Evolutionary conservation across 2,329 filamentous ascomycete genomes (phyloP).

Genomic region (Ophiostoma montium): DNA sequence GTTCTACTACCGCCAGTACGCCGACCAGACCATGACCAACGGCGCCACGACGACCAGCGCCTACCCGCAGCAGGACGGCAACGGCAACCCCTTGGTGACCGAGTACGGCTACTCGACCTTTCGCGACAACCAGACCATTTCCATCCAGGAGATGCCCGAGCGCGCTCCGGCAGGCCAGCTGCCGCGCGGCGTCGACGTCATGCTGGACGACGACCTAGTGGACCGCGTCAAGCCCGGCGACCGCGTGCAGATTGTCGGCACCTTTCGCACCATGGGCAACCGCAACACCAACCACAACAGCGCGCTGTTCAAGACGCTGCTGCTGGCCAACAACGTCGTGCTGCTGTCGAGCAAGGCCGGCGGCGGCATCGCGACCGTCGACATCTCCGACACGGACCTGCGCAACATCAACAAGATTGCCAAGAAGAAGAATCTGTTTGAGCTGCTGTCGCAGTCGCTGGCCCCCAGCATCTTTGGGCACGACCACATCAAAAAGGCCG

Average conservation of each 20-base stretch:
- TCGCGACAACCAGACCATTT: constrained; percentile 92
- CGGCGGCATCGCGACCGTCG: constrained; percentile 79
- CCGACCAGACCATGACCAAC: constrained; percentile 94
- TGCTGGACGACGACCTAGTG: constrained; percentile 91
- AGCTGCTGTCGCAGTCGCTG: constrained; percentile 82
- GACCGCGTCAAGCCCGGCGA: constrained; percentile 93
- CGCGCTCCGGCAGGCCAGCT: constrained; percentile 89
- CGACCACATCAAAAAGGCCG: constrained; percentile 95
- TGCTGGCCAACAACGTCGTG: constrained; percentile 90
- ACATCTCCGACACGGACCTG: constrained; percentile 92
- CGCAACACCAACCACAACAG: constrained; percentile 82
- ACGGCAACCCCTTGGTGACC: constrained; percentile 82
- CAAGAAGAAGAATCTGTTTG: constrained; percentile 88
- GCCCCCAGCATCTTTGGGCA: constrained; percentile 96
- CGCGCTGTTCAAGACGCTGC: constrained; percentile 84
- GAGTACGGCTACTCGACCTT: constrained; percentile 96
- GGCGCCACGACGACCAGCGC: constrained; percentile 80
- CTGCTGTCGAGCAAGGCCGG: constrained; percentile 91
- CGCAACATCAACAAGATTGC: constrained; percentile 96
- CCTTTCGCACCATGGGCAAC: constrained; percentile 88
- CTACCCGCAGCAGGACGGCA: constrained; percentile 85
- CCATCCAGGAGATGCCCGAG: constrained; percentile 98
- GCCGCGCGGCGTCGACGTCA: constrained; percentile 87
- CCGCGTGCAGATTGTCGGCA: constrained; percentile 90
- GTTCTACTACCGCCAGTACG: constrained; percentile 82